A percentile compares a stretch with the other conserved stretches of the same genome.
These are phyloP conservation scores for Candida odintsovae DNA, from an alignment of 805 yeast species.

Conservation along the genomic window DNA sequence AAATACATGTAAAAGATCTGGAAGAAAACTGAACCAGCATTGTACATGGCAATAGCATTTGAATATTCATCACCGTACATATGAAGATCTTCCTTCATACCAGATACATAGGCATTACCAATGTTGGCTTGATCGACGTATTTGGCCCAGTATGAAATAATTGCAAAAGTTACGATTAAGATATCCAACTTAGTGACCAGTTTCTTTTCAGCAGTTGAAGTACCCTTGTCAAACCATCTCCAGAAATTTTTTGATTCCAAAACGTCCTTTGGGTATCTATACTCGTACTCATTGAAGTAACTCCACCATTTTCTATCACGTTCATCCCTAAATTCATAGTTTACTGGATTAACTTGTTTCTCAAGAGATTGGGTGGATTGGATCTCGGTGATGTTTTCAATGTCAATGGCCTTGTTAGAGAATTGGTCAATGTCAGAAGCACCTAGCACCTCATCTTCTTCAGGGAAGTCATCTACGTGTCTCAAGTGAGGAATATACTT, in stretches of 20 bases:
- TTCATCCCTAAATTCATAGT: constrained; percentile 32
- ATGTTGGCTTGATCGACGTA: constrained; percentile 36
- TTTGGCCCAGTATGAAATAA: constrained; percentile 60
- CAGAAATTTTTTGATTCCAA: constrained; percentile 39
- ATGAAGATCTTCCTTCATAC: constrained; percentile 37
- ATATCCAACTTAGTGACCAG: constrained; percentile 45
- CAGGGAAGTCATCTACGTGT: not conserved
- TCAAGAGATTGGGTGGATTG: not conserved
- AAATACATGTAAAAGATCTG: constrained; percentile 59
- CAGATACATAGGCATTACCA: constrained; percentile 40
- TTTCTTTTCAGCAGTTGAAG: constrained; percentile 37
- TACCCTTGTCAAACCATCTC: constrained; percentile 48
- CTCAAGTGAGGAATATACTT: not conserved
- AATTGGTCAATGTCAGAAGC: not conserved
- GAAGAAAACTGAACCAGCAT: constrained; percentile 53
- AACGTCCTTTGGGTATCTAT: constrained; percentile 34
- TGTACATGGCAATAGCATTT: constrained; percentile 51
- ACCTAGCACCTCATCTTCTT: not conserved
- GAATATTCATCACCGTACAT: constrained; percentile 56
- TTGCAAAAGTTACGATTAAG: constrained; percentile 45
- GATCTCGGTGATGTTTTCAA: not conserved
- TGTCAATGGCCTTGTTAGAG: not conserved
- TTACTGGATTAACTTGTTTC: not conserved
- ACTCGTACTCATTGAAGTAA: constrained; percentile 54
- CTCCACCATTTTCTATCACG: constrained; percentile 38